phyloP scores from a whole-genome alignment of 129 eudicot species.

The Solidago caesia region DNA sequence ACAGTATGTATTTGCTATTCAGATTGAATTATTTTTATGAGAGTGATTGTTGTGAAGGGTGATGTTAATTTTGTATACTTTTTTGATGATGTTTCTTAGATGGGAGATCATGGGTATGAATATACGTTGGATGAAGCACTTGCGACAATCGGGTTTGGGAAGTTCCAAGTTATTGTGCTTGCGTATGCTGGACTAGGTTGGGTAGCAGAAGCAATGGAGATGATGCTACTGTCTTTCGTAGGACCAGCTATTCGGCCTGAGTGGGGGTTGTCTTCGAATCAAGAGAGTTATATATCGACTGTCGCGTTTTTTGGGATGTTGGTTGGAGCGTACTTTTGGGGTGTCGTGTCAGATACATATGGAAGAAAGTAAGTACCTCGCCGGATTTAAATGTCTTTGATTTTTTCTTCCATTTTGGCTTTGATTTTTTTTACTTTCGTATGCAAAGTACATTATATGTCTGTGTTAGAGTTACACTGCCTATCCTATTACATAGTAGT shows the following conservation, averaged over 20 bases:
- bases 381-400: no score
- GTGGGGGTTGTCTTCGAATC: conserved; percentile 60
- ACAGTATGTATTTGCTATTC: no score
- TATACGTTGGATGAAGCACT: conserved; percentile 1
- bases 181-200: background rate
- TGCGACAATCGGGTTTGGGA: background rate
- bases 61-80: background rate
- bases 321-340: conserved; percentile 66
- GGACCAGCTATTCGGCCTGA: conserved; percentile 50
- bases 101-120: background rate
- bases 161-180: background rate
- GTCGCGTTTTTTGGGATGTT: conserved; percentile 73
- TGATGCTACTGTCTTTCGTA: background rate
- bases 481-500: no score
- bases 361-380: conserved; percentile 51
- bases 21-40: no score
- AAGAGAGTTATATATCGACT: conserved; percentile 65
- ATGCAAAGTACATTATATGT: no score
- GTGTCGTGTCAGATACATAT: conserved; percentile 55
- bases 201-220: background rate
- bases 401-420: background rate
- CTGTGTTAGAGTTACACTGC: no score
- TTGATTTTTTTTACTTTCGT: background rate
- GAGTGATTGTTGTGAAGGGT: no score
- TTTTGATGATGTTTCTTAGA: background rate